A percentile compares a stretch with the other conserved stretches of the same genome.
Evolutionary conservation across 2,329 filamentous ascomycete genomes (phyloP).

Genomic region (Cordyceps militaris): DNA sequence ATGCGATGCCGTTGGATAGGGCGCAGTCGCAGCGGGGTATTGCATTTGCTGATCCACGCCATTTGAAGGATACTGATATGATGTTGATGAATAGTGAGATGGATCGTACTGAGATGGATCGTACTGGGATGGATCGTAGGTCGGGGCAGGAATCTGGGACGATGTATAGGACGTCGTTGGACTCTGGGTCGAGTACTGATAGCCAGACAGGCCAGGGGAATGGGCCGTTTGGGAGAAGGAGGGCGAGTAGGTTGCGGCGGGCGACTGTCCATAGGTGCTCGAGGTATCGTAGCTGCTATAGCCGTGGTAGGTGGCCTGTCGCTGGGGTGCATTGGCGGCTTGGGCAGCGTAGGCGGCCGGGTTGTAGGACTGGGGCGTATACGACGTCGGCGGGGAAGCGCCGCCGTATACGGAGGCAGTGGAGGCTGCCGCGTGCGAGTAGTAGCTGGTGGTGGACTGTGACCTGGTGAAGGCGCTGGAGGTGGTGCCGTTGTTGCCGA

Average conservation of each 20-base stretch:
- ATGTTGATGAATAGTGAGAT: constrained; percentile 23
- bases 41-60: constrained; percentile 29
- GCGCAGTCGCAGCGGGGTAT: constrained; percentile 33
- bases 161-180: constrained; percentile 23
- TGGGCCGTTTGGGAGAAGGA: constrained; percentile 21
- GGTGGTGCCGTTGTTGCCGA: constrained; percentile 14
- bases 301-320: constrained; percentile 44
- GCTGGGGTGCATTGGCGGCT: constrained; percentile 38
- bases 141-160: constrained; percentile 23
- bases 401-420: constrained; percentile 29
- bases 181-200: constrained; percentile 35
- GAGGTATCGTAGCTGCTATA: constrained; percentile 35
- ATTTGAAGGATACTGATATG: constrained; percentile 34
- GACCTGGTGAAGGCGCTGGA: constrained; percentile 26
- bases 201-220: constrained; percentile 28
- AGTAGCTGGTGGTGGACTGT: too few relatives aligned
- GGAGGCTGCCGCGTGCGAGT: constrained; percentile 31
- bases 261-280: constrained; percentile 35
- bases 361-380: constrained; percentile 50
- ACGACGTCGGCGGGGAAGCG: constrained; percentile 35
- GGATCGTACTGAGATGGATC: too few relatives aligned
- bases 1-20: constrained; percentile 45
- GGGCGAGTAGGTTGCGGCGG: constrained; percentile 28
- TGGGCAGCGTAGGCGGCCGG: constrained; percentile 51
- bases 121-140: constrained; percentile 26